A percentile compares a stretch with the other conserved stretches of the same genome.
phyloP scores from a whole-genome alignment of 768 basidiomycete species.

The Boletus huronensis region DNA sequence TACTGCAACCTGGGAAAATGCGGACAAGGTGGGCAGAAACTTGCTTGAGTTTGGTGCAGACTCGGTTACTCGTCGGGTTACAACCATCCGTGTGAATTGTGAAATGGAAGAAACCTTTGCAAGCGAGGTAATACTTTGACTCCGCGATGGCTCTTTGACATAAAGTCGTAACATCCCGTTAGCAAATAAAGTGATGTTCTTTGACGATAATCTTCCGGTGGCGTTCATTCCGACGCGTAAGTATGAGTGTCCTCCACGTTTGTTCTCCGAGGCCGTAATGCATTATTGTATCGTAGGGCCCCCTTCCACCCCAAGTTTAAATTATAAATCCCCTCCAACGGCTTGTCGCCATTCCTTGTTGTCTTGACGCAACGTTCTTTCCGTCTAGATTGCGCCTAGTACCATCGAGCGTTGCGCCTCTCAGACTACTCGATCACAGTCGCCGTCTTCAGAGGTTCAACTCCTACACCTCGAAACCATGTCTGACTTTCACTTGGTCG shows the following conservation, averaged over 20 bases:
- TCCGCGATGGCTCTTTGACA: background rate
- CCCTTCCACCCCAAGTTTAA: conserved; percentile 8
- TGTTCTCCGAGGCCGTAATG: conserved; percentile 17
- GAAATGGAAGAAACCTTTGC: background rate
- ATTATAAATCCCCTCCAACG: conserved; percentile 11
- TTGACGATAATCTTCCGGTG: conserved; percentile 9
- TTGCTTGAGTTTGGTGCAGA: background rate
- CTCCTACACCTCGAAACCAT: conserved; percentile 28
- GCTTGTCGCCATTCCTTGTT: background rate
- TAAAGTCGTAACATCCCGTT: background rate
- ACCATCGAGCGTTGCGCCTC: background rate
- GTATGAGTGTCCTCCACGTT: conserved; percentile 9
- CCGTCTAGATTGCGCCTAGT: background rate
- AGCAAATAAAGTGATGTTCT: conserved; percentile 4
- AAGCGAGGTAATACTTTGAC: background rate
- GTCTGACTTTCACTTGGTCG: conserved; percentile 71
- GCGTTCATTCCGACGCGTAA: conserved; percentile 16
- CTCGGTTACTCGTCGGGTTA: background rate
- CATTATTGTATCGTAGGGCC: conserved; percentile 6
- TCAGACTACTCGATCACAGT: background rate
- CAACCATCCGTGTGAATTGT: background rate
- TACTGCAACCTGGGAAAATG: background rate
- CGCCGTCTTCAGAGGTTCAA: background rate
- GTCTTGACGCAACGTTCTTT: background rate
- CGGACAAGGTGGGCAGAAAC: background rate